Conservation (phyloP, 1,284 basidiomycete genomes). For the Papiliotrema terrestris region DNA sequence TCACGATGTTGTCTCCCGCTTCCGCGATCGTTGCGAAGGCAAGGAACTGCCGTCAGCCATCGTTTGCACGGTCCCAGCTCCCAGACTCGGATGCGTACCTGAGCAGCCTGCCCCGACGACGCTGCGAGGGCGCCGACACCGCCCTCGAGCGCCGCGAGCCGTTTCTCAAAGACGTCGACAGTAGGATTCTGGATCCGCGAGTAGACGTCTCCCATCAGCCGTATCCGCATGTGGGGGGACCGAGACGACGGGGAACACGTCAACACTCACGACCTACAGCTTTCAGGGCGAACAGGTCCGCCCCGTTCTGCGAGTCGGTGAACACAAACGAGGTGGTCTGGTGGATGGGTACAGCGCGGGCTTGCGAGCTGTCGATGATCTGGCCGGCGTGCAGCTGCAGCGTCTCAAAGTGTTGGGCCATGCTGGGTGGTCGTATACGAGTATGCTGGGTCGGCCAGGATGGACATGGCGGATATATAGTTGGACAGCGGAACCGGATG, state of each 20-base stretch:
- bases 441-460: too few species aligned
- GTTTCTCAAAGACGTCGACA: slow-evolving; percentile 77
- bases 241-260: too few species aligned
- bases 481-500: neutral
- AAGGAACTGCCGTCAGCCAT: slow-evolving; percentile 59
- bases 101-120: slow-evolving; percentile 68
- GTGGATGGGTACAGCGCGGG: slow-evolving; percentile 80
- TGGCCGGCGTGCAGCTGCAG: slow-evolving; percentile 81
- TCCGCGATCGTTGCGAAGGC: slow-evolving; percentile 64
- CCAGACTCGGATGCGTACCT: neutral
- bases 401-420: slow-evolving; percentile 51
- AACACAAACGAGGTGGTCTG: slow-evolving; percentile 66
- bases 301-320: slow-evolving; percentile 74
- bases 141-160: slow-evolving; percentile 78
- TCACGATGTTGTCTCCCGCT: slow-evolving; percentile 77
- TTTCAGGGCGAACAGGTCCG: slow-evolving; percentile 74
- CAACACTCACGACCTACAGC: slow-evolving; percentile 27
- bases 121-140: slow-evolving; percentile 75
- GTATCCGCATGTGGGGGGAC: too few species aligned
- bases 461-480: too few species aligned
- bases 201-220: slow-evolving; percentile 58
- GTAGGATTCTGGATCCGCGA: slow-evolving; percentile 81
- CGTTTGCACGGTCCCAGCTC: slow-evolving; percentile 46
- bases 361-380: slow-evolving; percentile 54
- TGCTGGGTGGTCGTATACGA: neutral